These are phyloP conservation scores for Rhododendron ferrugineum DNA, from an alignment of 148 eudicot species.

Conservation along the genomic window DNA sequence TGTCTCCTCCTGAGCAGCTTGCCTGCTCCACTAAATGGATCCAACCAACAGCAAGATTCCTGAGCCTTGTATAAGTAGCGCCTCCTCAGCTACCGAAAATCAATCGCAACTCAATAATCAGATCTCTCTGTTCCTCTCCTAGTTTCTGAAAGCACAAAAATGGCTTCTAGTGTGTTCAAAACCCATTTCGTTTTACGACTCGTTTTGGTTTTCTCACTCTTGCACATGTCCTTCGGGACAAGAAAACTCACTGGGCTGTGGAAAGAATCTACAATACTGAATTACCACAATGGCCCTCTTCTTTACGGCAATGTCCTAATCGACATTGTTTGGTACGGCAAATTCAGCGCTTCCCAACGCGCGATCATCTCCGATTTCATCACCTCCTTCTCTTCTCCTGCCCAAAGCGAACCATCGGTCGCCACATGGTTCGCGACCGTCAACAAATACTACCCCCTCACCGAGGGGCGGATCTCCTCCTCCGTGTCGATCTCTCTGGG, in stretches of 20 bases:
- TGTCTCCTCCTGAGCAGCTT: not conserved
- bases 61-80: not conserved
- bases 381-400: slow-evolving; percentile 17
- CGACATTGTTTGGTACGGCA: slow-evolving; percentile 44
- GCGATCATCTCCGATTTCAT: slow-evolving; percentile 35
- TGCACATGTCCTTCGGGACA: not conserved
- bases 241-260: not conserved
- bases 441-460: slow-evolving; percentile 14
- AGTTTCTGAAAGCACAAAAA: not conserved
- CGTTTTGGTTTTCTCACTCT: not conserved
- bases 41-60: not conserved
- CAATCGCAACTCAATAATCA: not conserved
- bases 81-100: not conserved
- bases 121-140: not conserved
- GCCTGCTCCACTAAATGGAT: not conserved
- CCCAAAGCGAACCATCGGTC: slow-evolving; percentile 23
- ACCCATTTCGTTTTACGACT: not conserved
- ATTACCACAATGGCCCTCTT: slow-evolving; percentile 33
- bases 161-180: not conserved
- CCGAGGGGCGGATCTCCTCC: not conserved
- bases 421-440: slow-evolving; percentile 28
- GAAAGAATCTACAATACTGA: not conserved
- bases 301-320: slow-evolving; percentile 27
- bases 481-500: not conserved
- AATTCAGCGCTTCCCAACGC: slow-evolving; percentile 33